Percentiles rank a stretch among this genome's conserved stretches.
Evolutionary conservation across 768 basidiomycete genomes (phyloP).

Genomic region (Pleurotus sapidus): DNA sequence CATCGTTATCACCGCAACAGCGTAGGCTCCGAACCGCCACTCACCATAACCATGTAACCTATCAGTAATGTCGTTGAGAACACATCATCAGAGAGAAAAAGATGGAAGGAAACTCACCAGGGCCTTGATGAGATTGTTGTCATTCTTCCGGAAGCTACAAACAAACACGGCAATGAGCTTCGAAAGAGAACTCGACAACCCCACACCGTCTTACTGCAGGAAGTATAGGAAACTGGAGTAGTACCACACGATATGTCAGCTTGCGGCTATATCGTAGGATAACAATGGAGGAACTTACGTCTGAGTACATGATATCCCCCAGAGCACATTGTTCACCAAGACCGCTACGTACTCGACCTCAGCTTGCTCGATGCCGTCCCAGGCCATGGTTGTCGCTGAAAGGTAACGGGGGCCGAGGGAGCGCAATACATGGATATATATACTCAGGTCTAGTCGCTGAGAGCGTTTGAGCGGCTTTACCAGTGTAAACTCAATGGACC

Average conservation of each 20-base stretch:
- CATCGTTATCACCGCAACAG: background rate
- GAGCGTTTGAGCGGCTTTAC: background rate
- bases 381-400: background rate
- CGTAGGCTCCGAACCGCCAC: background rate
- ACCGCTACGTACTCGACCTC: constrained; percentile 6
- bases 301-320: constrained; percentile 5
- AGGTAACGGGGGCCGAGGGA: background rate
- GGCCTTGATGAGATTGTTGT: constrained; percentile 2
- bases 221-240: constrained; percentile 1
- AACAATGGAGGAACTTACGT: background rate
- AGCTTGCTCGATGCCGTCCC: background rate
- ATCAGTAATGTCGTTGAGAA: background rate
- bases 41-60: background rate
- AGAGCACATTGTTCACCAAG: constrained; percentile 4
- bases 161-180: background rate
- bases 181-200: background rate
- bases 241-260: background rate
- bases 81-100: background rate
- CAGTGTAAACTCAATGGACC: background rate
- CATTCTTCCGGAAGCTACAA: constrained; percentile 4
- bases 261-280: background rate
- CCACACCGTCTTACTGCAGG: background rate
- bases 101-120: background rate
- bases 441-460: too few relatives aligned
- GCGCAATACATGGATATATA: background rate